Percentiles rank a stretch among this genome's conserved stretches.
These are phyloP conservation scores for Zygnema circumcarinatum DNA, from an alignment of 139 green algal species.

Conservation along the genomic window DNA sequence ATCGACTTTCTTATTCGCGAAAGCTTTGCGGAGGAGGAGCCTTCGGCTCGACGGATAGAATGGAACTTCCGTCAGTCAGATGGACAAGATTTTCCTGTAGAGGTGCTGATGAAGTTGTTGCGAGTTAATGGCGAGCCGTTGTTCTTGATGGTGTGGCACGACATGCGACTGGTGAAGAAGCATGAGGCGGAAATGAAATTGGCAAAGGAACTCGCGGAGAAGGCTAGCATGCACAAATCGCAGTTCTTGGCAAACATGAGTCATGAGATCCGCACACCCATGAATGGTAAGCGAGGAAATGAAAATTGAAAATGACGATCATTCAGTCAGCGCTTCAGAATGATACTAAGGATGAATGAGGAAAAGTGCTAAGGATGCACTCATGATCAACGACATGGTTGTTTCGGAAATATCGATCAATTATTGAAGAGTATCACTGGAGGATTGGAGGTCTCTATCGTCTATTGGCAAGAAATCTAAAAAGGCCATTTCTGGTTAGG, in stretches of 20 bases:
- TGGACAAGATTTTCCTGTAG: neutral
- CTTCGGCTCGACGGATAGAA: neutral
- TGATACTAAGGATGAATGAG: no score
- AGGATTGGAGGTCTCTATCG: no score
- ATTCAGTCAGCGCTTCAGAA: no score
- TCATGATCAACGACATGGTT: no score
- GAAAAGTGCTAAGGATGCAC: no score
- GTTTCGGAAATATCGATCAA: no score
- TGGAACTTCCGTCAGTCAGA: neutral
- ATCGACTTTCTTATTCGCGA: neutral
- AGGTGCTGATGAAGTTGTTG: constrained; percentile 20
- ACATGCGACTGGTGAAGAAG: constrained; percentile 54
- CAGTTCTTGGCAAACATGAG: constrained; percentile 76
- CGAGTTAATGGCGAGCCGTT: neutral
- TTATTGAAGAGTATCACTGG: no score
- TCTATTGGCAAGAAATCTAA: no score
- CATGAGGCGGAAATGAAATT: constrained; percentile 25
- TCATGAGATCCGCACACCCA: constrained; percentile 75
- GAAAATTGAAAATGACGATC: no score
- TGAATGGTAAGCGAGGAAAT: constrained; percentile 67
- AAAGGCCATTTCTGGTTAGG: no score
- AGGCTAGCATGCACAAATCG: constrained; percentile 65
- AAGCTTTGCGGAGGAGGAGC: neutral
- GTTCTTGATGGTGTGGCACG: constrained; percentile 61
- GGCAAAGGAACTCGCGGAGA: constrained; percentile 58